Evolutionary conservation across 176 grass and related monocot species (phyloP).

Genomic region (Aegilops umbellulata): DNA sequence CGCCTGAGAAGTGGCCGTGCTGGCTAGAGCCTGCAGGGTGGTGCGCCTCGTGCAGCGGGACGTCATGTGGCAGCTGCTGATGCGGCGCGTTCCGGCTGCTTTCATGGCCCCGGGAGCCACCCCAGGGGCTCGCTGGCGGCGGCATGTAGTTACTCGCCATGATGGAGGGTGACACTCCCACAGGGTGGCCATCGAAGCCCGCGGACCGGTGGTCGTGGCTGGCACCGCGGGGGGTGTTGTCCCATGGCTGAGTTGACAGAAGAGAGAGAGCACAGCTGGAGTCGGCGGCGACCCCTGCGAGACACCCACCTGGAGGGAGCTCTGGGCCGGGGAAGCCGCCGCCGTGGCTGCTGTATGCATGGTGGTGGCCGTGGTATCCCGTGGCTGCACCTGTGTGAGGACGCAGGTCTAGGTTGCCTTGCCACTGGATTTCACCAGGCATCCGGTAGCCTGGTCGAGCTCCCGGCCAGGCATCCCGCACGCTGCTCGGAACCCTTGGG

Average conservation of each 20-base stretch:
- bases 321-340: slow-evolving; percentile 51
- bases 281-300: slow-evolving; percentile 64
- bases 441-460: slow-evolving; percentile 42
- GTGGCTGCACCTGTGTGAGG: slow-evolving; percentile 30
- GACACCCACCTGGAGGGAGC: slow-evolving; percentile 53
- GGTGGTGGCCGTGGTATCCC: slow-evolving; percentile 31
- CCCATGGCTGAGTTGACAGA: slow-evolving; percentile 96
- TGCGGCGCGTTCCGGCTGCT: slow-evolving; percentile 17
- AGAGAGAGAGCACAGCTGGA: slow-evolving; percentile 99
- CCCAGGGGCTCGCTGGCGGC: slow-evolving; percentile 37
- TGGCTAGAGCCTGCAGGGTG: slow-evolving; percentile 33
- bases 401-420: slow-evolving; percentile 36
- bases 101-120: slow-evolving; percentile 34
- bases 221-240: slow-evolving; percentile 37
- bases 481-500: slow-evolving; percentile 60
- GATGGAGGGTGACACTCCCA: slow-evolving; percentile 44
- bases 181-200: slow-evolving; percentile 44
- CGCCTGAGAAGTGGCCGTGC: slow-evolving; percentile 79
- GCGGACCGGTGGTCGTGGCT: slow-evolving; percentile 36
- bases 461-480: slow-evolving; percentile 53
- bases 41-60: slow-evolving; percentile 44
- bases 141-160: slow-evolving; percentile 47
- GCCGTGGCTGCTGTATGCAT: slow-evolving; percentile 22
- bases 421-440: slow-evolving; percentile 53
- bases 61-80: slow-evolving; percentile 54